Percentiles rank a stretch among this genome's conserved stretches.
These are phyloP conservation scores for Anaeramoeba flamelloides DNA, from an alignment of 78 protist species.

Conservation along the genomic window DNA sequence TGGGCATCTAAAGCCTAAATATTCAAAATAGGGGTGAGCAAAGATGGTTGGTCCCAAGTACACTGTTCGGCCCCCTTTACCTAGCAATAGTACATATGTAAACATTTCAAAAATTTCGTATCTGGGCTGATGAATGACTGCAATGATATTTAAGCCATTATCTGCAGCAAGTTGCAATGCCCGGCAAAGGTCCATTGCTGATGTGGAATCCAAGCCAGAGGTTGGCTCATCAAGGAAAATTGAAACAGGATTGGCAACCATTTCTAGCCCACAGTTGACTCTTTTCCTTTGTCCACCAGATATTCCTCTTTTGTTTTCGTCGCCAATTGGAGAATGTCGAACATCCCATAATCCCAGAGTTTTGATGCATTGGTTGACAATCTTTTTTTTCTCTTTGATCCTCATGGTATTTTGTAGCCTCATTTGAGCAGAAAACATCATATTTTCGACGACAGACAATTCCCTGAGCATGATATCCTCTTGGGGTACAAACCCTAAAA, in stretches of 20 bases:
- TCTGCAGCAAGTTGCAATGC: background rate
- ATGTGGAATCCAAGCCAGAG: slow-evolving; percentile 15
- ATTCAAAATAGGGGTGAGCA: slow-evolving; percentile 16
- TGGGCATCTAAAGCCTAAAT: slow-evolving; percentile 24
- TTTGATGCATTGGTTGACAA: slow-evolving; percentile 32
- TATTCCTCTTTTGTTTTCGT: slow-evolving; percentile 37
- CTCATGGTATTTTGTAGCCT: too few species aligned
- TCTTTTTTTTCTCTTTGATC: too few species aligned
- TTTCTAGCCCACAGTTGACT: too few species aligned
- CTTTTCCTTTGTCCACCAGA: too few species aligned
- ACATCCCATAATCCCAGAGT: slow-evolving; percentile 37
- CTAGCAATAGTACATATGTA: slow-evolving; percentile 19
- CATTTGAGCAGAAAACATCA: slow-evolving; percentile 1
- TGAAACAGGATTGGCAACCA: too few species aligned
- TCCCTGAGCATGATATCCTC: slow-evolving; percentile 33
- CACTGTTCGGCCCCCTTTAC: slow-evolving; percentile 20
- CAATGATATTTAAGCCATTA: slow-evolving; percentile 29
- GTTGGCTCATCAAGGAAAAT: slow-evolving; percentile 27
- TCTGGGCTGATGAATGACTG: slow-evolving; percentile 71
- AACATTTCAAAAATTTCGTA: slow-evolving; percentile 12
- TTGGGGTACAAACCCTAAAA: slow-evolving; percentile 47
- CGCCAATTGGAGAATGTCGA: slow-evolving; percentile 24
- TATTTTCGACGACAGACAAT: slow-evolving; percentile 54
- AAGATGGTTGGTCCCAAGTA: slow-evolving; percentile 20
- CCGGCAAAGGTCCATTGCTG: slow-evolving; percentile 4